These are phyloP conservation scores for Phyllosticta capitalensis DNA, from an alignment of 2,329 filamentous ascomycete genomes.

Conservation along the genomic window DNA sequence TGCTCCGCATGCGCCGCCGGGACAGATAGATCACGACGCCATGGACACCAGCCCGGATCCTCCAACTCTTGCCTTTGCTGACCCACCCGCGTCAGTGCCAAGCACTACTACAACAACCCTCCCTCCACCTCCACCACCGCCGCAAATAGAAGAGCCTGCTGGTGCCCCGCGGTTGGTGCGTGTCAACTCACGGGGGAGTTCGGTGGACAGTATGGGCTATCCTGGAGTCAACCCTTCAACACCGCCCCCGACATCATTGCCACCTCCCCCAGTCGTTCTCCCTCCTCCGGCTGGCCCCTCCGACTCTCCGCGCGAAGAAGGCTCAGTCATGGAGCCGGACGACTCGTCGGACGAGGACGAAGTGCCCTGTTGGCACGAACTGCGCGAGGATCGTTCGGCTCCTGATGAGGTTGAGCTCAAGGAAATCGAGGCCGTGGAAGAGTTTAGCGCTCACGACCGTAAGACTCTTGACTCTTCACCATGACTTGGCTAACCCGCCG, in stretches of 20 bases:
- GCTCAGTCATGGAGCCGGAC: constrained; percentile 2
- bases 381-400: constrained; percentile 46
- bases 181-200: constrained; percentile 10
- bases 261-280: background rate
- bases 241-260: constrained; percentile 2
- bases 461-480: constrained; percentile 15
- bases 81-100: constrained; percentile 15
- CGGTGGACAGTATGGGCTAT: constrained; percentile 2
- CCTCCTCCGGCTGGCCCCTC: background rate
- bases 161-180: constrained; percentile 9
- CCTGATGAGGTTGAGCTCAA: constrained; percentile 50
- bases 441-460: constrained; percentile 48
- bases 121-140: constrained; percentile 15
- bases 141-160: constrained; percentile 8
- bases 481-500: background rate
- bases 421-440: constrained; percentile 42
- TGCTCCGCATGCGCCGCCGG: background rate
- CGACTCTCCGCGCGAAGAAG: background rate
- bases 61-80: constrained; percentile 4
- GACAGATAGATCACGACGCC: constrained; percentile 21
- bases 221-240: background rate
- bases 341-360: constrained; percentile 29
- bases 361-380: constrained; percentile 40
- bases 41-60: constrained; percentile 32
- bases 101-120: constrained; percentile 15